phyloP scores from a whole-genome alignment of 2,329 filamentous ascomycete genomes.

The Aspergillus jensenii region DNA sequence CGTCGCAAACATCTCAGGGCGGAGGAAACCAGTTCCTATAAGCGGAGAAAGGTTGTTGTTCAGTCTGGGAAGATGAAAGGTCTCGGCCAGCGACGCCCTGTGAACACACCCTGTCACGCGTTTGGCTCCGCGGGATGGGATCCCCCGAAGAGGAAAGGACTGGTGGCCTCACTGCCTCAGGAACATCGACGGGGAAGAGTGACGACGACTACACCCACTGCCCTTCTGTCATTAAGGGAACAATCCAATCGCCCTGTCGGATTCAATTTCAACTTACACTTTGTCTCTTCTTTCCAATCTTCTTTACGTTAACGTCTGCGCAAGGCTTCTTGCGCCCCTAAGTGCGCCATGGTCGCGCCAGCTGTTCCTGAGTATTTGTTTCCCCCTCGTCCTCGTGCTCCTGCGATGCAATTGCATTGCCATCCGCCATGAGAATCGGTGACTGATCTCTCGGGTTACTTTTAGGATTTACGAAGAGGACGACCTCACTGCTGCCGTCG shows the following conservation, averaged over 20 bases:
- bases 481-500: slow-evolving; percentile 78
- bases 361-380: slow-evolving; percentile 70
- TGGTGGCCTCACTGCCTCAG: slow-evolving; percentile 20
- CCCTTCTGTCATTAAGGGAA: slow-evolving; percentile 2
- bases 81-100: slow-evolving; percentile 3
- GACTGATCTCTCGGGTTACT: slow-evolving; percentile 21
- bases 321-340: slow-evolving; percentile 20
- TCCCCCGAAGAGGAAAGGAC: slow-evolving; percentile 18
- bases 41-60: background rate
- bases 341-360: slow-evolving; percentile 66
- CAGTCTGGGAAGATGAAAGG: background rate
- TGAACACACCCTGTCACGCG: slow-evolving; percentile 21
- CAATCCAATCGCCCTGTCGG: background rate
- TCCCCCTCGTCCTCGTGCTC: slow-evolving; percentile 25
- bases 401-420: slow-evolving; percentile 23
- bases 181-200: slow-evolving; percentile 13
- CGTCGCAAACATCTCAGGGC: slow-evolving; percentile 23
- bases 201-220: slow-evolving; percentile 15
- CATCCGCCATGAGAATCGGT: slow-evolving; percentile 6
- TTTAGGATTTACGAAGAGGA: slow-evolving; percentile 88
- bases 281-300: background rate
- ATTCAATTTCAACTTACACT: background rate
- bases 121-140: slow-evolving; percentile 14
- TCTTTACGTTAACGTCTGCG: background rate
- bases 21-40: background rate